Evolutionary conservation across 768 basidiomycete genomes (phyloP), one percentile per base, ranked within the genome.

Genomic region (Xanthoconium purpureum): DNA sequence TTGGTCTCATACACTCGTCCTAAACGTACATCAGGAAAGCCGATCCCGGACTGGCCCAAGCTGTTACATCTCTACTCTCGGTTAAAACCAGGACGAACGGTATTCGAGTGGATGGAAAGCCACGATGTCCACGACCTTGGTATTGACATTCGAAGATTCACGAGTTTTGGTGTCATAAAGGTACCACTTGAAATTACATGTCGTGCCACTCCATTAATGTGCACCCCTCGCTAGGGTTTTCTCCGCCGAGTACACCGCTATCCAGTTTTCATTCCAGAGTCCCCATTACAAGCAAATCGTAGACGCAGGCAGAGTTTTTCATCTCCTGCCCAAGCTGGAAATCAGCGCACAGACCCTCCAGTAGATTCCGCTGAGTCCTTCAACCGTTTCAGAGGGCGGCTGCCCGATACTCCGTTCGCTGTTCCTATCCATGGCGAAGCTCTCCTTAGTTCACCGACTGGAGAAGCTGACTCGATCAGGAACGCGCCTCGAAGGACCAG

Each of bases 141-240:
- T 3, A 87, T 98, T 50, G 97, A 99, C 68, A 81, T 91, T 9
- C 84, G 96, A 10, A 84, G 97, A n/a, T 97, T 99, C 71, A 85
- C 93, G 17, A 94, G 90, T 58, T 99, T 98, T 66, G 97, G 97
- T 6, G 91, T 98, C 24, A 96, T 99, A 75, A 99, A 99, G 75
- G 90, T 85, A 68, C 15, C 61, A n/a, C 12, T 42, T 35, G 33
- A 35, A 32, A 48, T 20, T 39, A 47, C 32, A 28, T 35, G 17
- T 42, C 35, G 28, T 12, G 28, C 20, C 33, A 51, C 24, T 33
- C 32, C 14, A 7, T 43, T 51, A 28, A 57, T 39, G 4, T 35
- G 14, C n/a, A 20, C 18, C 15, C 14, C 4, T 35, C 32, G 18
- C 2, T 58, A 90, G 86, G 96, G 95, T 0, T 98, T 98, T 69